These are phyloP conservation scores for Fusarium sp. DNA, from an alignment of 2,329 filamentous ascomycete genomes.

Conservation along the genomic window DNA sequence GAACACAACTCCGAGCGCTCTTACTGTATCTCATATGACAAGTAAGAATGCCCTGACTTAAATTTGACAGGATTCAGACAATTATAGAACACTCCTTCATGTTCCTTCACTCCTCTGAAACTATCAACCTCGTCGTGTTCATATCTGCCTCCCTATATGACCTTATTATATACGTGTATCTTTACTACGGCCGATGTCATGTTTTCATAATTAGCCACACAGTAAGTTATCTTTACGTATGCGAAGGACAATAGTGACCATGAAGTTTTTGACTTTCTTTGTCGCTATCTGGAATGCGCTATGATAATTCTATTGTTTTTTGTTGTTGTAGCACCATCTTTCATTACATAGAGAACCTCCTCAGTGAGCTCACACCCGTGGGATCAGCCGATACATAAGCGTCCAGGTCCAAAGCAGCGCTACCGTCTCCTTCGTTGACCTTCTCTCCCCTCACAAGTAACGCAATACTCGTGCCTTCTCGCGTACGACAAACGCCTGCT, in stretches of 20 bases:
- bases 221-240: too few relatives aligned
- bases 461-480: slow-evolving; percentile 67
- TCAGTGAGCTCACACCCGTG: slow-evolving; percentile 11
- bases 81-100: too few relatives aligned
- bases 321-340: too few relatives aligned
- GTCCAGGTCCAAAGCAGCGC: slow-evolving; percentile 10
- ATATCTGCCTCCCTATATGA: too few relatives aligned
- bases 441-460: slow-evolving; percentile 64
- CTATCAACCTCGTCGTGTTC: too few relatives aligned
- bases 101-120: too few relatives aligned
- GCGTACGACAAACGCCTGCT: slow-evolving; percentile 60
- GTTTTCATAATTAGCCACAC: too few relatives aligned
- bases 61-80: too few relatives aligned
- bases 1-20: background rate
- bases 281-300: background rate
- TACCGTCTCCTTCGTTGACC: slow-evolving; percentile 3
- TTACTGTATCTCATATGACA: background rate
- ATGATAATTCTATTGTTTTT: background rate
- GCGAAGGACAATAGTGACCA: background rate
- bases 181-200: too few relatives aligned
- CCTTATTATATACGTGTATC: too few relatives aligned
- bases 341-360: slow-evolving; percentile 29
- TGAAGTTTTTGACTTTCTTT: background rate
- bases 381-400: slow-evolving; percentile 8
- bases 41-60: background rate